phyloP scores from a whole-genome alignment of 1,139 yeast species.

The Suhomyces taliae region DNA sequence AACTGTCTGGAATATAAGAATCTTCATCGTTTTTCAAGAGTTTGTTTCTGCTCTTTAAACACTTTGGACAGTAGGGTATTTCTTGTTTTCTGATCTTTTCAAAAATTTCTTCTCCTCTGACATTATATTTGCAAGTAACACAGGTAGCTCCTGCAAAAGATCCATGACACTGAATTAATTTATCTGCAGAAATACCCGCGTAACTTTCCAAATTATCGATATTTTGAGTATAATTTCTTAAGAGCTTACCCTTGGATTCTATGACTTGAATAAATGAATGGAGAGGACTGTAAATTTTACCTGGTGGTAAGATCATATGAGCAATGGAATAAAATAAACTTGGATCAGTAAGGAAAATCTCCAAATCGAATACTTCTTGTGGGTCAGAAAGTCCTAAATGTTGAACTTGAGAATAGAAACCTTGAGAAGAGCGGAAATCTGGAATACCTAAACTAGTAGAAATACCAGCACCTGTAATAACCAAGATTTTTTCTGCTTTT shows the following conservation, averaged over 20 bases:
- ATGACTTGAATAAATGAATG: constrained; percentile 79
- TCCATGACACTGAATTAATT: constrained; percentile 92
- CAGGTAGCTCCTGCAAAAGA: constrained; percentile 93
- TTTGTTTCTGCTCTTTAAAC: constrained; percentile 40
- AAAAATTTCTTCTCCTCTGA: constrained; percentile 68
- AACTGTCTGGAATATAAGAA: constrained; percentile 41
- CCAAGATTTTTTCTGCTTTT: constrained; percentile 64
- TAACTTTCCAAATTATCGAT: constrained; percentile 87
- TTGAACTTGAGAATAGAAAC: constrained; percentile 74
- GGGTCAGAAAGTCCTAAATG: constrained; percentile 79
- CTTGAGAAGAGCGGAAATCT: constrained; percentile 88
- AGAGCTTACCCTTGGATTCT: constrained; percentile 73
- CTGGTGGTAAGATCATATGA: constrained; percentile 82
- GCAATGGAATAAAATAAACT: constrained; percentile 84
- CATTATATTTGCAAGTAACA: constrained; percentile 68
- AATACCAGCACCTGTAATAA: constrained; percentile 94
- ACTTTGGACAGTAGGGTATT: constrained; percentile 73
- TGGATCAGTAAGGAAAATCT: constrained; percentile 75
- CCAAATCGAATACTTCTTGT: constrained; percentile 87
- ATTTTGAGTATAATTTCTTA: constrained; percentile 91
- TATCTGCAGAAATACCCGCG: constrained; percentile 73
- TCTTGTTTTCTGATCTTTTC: constrained; percentile 58
- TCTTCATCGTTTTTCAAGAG: constrained; percentile 37
- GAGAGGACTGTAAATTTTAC: constrained; percentile 71
- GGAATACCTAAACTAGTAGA: constrained; percentile 93